A percentile compares a stretch with the other conserved stretches of the same genome.
phyloP scores from a whole-genome alignment of 2,329 filamentous ascomycete species.

The Sarocladium strictum region DNA sequence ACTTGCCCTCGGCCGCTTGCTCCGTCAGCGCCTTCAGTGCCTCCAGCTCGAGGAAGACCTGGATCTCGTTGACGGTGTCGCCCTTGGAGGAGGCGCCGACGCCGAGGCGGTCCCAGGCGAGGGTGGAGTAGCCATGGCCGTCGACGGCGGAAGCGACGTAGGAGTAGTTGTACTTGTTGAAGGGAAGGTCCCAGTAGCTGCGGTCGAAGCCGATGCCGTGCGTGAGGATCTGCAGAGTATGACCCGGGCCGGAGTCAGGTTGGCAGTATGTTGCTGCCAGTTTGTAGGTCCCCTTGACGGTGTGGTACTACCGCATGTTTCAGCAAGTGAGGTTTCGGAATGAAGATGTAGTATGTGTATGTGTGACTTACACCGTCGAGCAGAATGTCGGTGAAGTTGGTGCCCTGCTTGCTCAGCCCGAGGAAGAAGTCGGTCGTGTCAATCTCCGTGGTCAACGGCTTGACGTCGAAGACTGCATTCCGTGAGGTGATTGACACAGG shows the following conservation, averaged over 20 bases:
- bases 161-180: conserved; percentile 54
- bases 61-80: conserved; percentile 54
- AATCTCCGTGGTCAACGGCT: conserved; percentile 43
- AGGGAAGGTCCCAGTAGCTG: conserved; percentile 57
- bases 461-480: conserved; percentile 46
- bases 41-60: conserved; percentile 51
- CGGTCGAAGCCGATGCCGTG: conserved; percentile 35
- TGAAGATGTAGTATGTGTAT: too few species aligned
- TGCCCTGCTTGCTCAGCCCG: conserved; percentile 39
- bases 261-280: conserved; percentile 57
- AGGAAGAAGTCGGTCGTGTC: conserved; percentile 53
- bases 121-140: conserved; percentile 50
- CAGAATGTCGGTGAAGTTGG: conserved; percentile 39
- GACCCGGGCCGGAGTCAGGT: conserved; percentile 38
- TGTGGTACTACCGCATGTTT: too few species aligned
- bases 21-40: conserved; percentile 49
- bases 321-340: neutral
- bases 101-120: conserved; percentile 57
- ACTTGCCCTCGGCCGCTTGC: conserved; percentile 36
- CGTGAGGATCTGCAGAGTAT: conserved; percentile 33
- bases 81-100: conserved; percentile 52
- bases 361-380: conserved; percentile 38
- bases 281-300: conserved; percentile 46
- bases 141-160: conserved; percentile 52
- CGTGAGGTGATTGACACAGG: conserved; percentile 48